Conservation (phyloP, 2,329 filamentous ascomycete genomes). For the Neocatenulostroma microsporum region DNA sequence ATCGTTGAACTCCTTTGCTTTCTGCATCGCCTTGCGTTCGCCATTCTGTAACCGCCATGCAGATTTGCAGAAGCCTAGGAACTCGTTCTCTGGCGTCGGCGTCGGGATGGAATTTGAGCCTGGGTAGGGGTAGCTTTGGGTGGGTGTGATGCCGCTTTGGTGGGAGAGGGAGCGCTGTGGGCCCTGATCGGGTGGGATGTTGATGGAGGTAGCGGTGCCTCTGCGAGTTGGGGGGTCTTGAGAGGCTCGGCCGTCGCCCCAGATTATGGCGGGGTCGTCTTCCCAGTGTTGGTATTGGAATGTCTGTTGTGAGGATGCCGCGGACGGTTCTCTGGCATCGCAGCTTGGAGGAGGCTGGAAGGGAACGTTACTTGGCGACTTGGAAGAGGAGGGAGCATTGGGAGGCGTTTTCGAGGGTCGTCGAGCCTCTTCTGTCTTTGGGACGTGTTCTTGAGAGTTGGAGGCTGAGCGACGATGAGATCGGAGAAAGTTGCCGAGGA, state of each 20-base stretch:
- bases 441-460: slow-evolving; percentile 13
- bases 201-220: slow-evolving; percentile 14
- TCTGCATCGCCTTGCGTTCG: slow-evolving; percentile 26
- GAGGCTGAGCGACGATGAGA: slow-evolving; percentile 16
- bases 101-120: slow-evolving; percentile 17
- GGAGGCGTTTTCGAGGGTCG: too few species aligned
- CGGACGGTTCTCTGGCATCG: slow-evolving; percentile 7
- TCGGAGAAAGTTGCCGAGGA: slow-evolving; percentile 21
- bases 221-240: slow-evolving; percentile 12
- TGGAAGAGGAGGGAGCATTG: too few species aligned
- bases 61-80: slow-evolving; percentile 39
- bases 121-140: slow-evolving; percentile 11
- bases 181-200: slow-evolving; percentile 6
- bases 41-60: slow-evolving; percentile 36
- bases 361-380: too few species aligned
- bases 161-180: slow-evolving; percentile 1
- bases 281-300: slow-evolving; percentile 21
- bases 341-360: slow-evolving; percentile 10
- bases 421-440: slow-evolving; percentile 1
- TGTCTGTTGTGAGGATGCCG: slow-evolving; percentile 4
- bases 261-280: slow-evolving; percentile 23
- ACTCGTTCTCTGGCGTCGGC: slow-evolving; percentile 27
- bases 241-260: slow-evolving; percentile 19
- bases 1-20: slow-evolving; percentile 18
- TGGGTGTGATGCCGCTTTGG: slow-evolving; percentile 6